Conservation (phyloP, 768 basidiomycete genomes). For the Lactarius akahatsu region DNA sequence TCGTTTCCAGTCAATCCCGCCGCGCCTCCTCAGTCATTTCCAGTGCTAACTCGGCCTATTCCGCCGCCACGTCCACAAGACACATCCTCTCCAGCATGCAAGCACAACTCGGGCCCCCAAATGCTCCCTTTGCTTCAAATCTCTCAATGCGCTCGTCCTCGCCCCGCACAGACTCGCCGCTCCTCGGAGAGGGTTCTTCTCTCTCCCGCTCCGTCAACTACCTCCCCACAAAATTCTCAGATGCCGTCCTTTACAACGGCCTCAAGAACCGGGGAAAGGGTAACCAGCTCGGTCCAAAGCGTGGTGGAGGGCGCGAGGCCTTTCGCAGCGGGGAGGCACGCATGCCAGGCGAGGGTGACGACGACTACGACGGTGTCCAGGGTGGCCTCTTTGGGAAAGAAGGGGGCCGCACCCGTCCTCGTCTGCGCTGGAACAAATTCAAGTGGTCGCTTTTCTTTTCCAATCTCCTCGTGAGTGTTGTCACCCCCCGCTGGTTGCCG, state of each 20-base stretch:
- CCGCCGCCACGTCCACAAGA: slow-evolving; percentile 47
- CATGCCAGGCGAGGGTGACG: slow-evolving; percentile 41
- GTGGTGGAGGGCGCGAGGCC: slow-evolving; percentile 70
- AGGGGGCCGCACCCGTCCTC: slow-evolving; percentile 41
- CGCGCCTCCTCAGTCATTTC: slow-evolving; percentile 39
- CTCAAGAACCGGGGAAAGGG: slow-evolving; percentile 44
- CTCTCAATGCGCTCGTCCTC: slow-evolving; percentile 33
- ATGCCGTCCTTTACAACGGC: slow-evolving; percentile 41
- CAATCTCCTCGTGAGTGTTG: slow-evolving; percentile 52
- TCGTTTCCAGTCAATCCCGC: slow-evolving; percentile 14
- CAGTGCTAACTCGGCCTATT: slow-evolving; percentile 44
- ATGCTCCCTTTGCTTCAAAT: slow-evolving; percentile 40
- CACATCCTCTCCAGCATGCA: slow-evolving; percentile 45
- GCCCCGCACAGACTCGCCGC: slow-evolving; percentile 32
- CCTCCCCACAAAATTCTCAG: slow-evolving; percentile 73
- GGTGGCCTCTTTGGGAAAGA: slow-evolving; percentile 44
- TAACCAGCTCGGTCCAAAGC: slow-evolving; percentile 47
- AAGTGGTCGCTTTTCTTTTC: slow-evolving; percentile 76
- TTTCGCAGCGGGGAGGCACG: slow-evolving; percentile 40
- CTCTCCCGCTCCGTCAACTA: slow-evolving; percentile 65
- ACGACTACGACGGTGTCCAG: slow-evolving; percentile 40
- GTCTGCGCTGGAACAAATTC: slow-evolving; percentile 76
- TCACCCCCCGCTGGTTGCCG: background rate
- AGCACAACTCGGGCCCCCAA: slow-evolving; percentile 42
- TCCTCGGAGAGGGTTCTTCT: slow-evolving; percentile 30